Percentiles rank a stretch among this genome's conserved stretches.
Evolutionary conservation across 78 protist species (phyloP).

Genomic region (Guillardia theta): DNA sequence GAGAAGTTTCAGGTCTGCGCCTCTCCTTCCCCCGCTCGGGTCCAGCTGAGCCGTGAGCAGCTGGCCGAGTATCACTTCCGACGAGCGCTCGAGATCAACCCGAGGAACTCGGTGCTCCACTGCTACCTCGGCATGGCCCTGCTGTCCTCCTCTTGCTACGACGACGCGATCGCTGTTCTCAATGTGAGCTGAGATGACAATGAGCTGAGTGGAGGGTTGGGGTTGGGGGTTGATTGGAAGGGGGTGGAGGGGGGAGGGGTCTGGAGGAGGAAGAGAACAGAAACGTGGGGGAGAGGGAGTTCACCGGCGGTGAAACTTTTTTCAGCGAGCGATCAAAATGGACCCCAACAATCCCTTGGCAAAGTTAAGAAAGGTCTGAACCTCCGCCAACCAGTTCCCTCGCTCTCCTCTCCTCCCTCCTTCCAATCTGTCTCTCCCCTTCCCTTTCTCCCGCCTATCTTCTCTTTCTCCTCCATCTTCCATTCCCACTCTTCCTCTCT

Average conservation of each 20-base stretch:
- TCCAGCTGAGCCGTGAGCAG: neutral
- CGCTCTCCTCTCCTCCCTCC: neutral
- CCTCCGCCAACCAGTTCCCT: too few species aligned
- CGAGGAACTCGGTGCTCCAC: slow-evolving; percentile 71
- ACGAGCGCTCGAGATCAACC: slow-evolving; percentile 75
- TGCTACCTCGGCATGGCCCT: slow-evolving; percentile 84
- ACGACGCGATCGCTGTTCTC: too few species aligned
- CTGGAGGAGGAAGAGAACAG: too few species aligned
- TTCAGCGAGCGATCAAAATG: too few species aligned
- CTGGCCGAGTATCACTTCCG: slow-evolving; percentile 78
- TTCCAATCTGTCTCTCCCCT: neutral
- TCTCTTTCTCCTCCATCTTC: neutral
- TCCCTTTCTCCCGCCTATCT: neutral
- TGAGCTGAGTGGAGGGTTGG: too few species aligned
- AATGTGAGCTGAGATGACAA: too few species aligned
- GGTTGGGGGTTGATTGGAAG: too few species aligned
- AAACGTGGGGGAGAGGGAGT: too few species aligned
- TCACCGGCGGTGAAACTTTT: too few species aligned
- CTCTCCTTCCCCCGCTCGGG: neutral
- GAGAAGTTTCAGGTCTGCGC: slow-evolving; percentile 70
- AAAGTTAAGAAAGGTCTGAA: too few species aligned
- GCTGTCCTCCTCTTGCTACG: neutral
- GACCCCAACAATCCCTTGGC: too few species aligned
- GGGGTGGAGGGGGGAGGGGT: too few species aligned
- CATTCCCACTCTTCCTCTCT: neutral